Evolutionary conservation across 1,139 yeast genomes (phyloP), one percentile per base, ranked within the genome.

Genomic region (Sugiyamaella castrensis): DNA sequence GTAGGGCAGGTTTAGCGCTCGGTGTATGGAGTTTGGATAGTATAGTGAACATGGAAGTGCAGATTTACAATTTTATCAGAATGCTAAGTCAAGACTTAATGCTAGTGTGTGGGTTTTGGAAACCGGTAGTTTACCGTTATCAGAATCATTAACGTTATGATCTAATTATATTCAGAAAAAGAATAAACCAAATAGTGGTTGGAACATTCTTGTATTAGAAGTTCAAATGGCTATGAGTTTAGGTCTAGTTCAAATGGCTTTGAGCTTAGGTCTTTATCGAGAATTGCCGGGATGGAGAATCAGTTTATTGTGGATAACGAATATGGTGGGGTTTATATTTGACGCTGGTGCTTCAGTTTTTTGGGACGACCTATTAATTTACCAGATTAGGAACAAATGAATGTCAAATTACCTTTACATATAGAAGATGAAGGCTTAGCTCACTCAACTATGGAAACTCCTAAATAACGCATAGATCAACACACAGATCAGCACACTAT

Each of bases 171-270:
- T 80, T 8, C 85, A 80, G 59, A 80, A 80, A 64, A 71, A 84
- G 47, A 79, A 81, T 57, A 76, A 77, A 53, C 83, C 84, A 43
- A 82, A 81, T 60, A 76, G 85, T 0, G 84, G 87, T 15, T 80
- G 84, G 82, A 78, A 77, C 57, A 80, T 78, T 57, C 64, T 81
- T 27, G 88, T 89, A 2, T 65, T 81, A 28, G 84, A 87, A 0
- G 75, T 80, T 8, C 69, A 85, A 55, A 80, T 83, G 78, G 87
- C 88, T 0, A 72, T 81, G 52, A n/a, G n/a, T n/a, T n/a, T n/a
- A n/a, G n/a, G n/a, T n/a, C n/a, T n/a, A n/a, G n/a, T n/a, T n/a
- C n/a, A n/a, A n/a, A n/a, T n/a, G n/a, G n/a, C n/a, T n/a, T n/a
- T n/a, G n/a, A 82, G 86, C 1, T 65, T 84, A 40, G 89, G 88